Percentiles rank a stretch among this genome's conserved stretches.
These are phyloP conservation scores for Candida berthetii DNA, from an alignment of 805 yeast species.

Conservation along the genomic window DNA sequence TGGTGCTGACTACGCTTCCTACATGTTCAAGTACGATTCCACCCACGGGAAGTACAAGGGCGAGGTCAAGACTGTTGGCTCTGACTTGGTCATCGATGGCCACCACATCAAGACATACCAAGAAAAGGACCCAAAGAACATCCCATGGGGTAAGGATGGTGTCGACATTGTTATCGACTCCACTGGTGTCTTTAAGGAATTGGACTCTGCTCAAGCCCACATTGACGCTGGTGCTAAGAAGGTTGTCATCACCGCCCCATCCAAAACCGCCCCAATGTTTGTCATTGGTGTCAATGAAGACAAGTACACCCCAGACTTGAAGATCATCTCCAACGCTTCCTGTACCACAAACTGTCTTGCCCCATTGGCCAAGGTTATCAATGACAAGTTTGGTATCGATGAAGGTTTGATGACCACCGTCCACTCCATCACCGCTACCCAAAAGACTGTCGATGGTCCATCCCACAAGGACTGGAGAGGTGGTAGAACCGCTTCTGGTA, in stretches of 20 bases:
- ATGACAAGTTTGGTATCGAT: slow-evolving; percentile 81
- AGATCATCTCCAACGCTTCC: slow-evolving; percentile 85
- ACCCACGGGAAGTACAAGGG: slow-evolving; percentile 87
- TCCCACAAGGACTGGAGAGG: slow-evolving; percentile 99
- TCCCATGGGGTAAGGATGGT: slow-evolving; percentile 83
- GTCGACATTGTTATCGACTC: slow-evolving; percentile 89
- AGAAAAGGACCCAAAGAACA: slow-evolving; percentile 79
- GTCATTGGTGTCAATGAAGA: slow-evolving; percentile 87
- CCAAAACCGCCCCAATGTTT: slow-evolving; percentile 92
- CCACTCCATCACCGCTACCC: slow-evolving; percentile 94
- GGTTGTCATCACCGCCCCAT: slow-evolving; percentile 92
- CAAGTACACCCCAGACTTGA: slow-evolving; percentile 67
- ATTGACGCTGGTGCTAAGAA: slow-evolving; percentile 90
- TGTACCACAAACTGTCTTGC: slow-evolving; percentile 96
- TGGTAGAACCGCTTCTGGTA: slow-evolving; percentile 94
- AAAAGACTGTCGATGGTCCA: slow-evolving; percentile 95
- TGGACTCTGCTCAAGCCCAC: slow-evolving; percentile 79
- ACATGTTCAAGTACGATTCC: slow-evolving; percentile 94
- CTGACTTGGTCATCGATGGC: slow-evolving; percentile 63
- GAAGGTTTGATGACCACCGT: slow-evolving; percentile 96
- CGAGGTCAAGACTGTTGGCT: slow-evolving; percentile 53
- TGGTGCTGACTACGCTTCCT: slow-evolving; percentile 84
- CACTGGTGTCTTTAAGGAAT: slow-evolving; percentile 88
- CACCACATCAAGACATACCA: slow-evolving; percentile 59
- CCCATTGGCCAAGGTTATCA: slow-evolving; percentile 85